phyloP scores from a whole-genome alignment of 2,329 filamentous ascomycete species.

The Cercospora berteroae region DNA sequence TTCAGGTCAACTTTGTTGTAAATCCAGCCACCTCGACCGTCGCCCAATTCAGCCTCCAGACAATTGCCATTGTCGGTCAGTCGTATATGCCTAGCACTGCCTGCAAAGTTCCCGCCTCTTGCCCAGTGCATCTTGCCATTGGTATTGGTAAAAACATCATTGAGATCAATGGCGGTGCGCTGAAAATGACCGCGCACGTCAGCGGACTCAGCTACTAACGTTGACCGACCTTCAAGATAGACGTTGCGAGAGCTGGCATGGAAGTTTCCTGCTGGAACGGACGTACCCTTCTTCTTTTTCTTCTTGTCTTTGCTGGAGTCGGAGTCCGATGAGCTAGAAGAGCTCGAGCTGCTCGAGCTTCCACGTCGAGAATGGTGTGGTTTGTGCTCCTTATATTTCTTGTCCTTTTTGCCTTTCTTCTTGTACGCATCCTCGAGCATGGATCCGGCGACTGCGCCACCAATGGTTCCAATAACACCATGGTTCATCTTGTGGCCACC shows the following conservation, averaged over 20 bases:
- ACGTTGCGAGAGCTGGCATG: conserved; percentile 37
- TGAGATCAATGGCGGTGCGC: conserved; percentile 39
- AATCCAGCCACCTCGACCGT: conserved; percentile 38
- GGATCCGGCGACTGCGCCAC: conserved; percentile 56
- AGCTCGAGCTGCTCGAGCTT: conserved; percentile 21
- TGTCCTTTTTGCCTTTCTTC: conserved; percentile 42
- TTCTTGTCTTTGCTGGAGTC: conserved; percentile 18
- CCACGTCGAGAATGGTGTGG: conserved; percentile 17
- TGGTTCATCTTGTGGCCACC: conserved; percentile 57
- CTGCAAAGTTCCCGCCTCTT: conserved; percentile 40
- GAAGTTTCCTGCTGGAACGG: conserved; percentile 41
- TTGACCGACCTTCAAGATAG: conserved; percentile 37
- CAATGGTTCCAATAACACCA: conserved; percentile 57
- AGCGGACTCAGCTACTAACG: conserved; percentile 40
- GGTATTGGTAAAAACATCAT: conserved; percentile 41
- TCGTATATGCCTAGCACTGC: conserved; percentile 36
- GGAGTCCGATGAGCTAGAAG: conserved; percentile 26
- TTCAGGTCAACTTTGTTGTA: conserved; percentile 38
- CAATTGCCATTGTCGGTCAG: conserved; percentile 36
- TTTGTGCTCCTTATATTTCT: conserved; percentile 25
- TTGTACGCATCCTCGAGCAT: conserved; percentile 56
- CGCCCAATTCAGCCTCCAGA: conserved; percentile 39
- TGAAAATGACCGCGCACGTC: conserved; percentile 36
- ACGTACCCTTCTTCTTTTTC: conserved; percentile 20
- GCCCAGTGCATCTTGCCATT: conserved; percentile 41